A percentile compares a stretch with the other conserved stretches of the same genome.
Evolutionary conservation across 192 early-diverging fungal genomes (phyloP).

Genomic region (Entomortierella chlamydospora): DNA sequence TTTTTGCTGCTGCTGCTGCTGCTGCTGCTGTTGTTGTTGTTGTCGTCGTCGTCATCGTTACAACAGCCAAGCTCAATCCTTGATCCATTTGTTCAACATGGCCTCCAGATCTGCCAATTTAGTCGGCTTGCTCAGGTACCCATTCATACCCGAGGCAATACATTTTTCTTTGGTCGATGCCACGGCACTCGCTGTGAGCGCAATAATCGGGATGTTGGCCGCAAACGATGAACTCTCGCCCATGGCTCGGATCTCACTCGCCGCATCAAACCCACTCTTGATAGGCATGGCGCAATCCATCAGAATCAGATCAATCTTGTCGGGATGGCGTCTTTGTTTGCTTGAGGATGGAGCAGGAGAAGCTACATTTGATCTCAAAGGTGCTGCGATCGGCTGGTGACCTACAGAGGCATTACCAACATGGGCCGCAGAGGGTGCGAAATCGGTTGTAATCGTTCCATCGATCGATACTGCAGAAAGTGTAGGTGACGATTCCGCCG

Average conservation of each 20-base stretch:
- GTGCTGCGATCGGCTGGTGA: neutral
- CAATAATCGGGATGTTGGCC: constrained; percentile 64
- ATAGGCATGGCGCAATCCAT: constrained; percentile 74
- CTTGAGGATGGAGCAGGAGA: neutral
- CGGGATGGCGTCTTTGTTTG: neutral
- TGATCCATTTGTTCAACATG: constrained; percentile 56
- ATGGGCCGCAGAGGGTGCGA: no score
- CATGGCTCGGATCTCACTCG: constrained; percentile 61
- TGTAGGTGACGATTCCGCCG: no score
- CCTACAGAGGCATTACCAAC: neutral
- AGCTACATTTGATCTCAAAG: neutral
- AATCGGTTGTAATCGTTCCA: neutral
- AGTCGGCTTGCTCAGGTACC: constrained; percentile 60
- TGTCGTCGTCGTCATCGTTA: no score
- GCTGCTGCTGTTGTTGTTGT: no score
- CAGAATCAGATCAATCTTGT: constrained; percentile 56
- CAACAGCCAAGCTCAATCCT: neutral
- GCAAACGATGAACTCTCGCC: constrained; percentile 18
- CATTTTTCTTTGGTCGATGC: constrained; percentile 60
- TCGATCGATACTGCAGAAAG: neutral
- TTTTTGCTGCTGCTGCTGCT: no score
- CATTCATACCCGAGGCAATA: constrained; percentile 60
- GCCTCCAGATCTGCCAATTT: constrained; percentile 54
- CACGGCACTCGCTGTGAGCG: constrained; percentile 68
- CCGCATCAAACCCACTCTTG: constrained; percentile 66